phyloP scores from a whole-genome alignment of 371 early-diverging fungal species.

The Syncephalastrum monosporum region DNA sequence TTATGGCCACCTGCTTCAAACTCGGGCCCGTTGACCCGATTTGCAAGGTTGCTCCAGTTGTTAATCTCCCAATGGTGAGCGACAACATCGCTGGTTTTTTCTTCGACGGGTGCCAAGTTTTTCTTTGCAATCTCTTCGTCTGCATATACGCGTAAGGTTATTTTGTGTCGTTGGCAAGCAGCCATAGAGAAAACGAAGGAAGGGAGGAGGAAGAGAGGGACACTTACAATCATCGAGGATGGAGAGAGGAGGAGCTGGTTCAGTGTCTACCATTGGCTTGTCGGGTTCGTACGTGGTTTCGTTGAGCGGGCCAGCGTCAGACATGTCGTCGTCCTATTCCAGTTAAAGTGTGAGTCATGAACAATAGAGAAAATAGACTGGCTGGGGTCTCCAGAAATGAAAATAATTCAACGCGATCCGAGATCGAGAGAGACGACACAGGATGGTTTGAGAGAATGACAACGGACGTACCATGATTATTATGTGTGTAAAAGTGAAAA shows the following conservation, averaged over 20 bases:
- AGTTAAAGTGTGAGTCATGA: slow-evolving; percentile 1
- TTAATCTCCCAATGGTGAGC: slow-evolving; percentile 50
- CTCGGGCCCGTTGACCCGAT: slow-evolving; percentile 53
- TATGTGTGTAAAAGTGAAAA: too few species aligned
- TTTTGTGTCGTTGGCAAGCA: background rate
- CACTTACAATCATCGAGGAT: slow-evolving; percentile 25
- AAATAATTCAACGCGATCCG: too few species aligned
- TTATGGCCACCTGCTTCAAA: slow-evolving; percentile 55
- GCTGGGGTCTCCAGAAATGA: too few species aligned
- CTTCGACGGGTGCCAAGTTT: slow-evolving; percentile 40
- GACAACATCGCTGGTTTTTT: slow-evolving; percentile 36
- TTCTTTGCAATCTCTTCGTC: slow-evolving; percentile 24
- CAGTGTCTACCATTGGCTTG: slow-evolving; percentile 14
- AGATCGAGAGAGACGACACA: too few species aligned
- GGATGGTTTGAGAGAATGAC: too few species aligned
- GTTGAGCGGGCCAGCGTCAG: slow-evolving; percentile 13
- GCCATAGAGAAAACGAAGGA: background rate
- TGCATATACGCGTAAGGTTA: slow-evolving; percentile 3
- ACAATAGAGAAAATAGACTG: too few species aligned
- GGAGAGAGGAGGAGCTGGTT: slow-evolving; percentile 11
- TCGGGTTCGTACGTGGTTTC: slow-evolving; percentile 10
- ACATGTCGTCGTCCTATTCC: slow-evolving; percentile 17
- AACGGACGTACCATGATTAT: too few species aligned
- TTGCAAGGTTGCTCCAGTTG: slow-evolving; percentile 44
- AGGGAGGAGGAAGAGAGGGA: background rate